Percentiles rank a stretch among this genome's conserved stretches.
Evolutionary conservation across 2,329 filamentous ascomycete genomes (phyloP).

Genomic region (Aureobasidium sp.): DNA sequence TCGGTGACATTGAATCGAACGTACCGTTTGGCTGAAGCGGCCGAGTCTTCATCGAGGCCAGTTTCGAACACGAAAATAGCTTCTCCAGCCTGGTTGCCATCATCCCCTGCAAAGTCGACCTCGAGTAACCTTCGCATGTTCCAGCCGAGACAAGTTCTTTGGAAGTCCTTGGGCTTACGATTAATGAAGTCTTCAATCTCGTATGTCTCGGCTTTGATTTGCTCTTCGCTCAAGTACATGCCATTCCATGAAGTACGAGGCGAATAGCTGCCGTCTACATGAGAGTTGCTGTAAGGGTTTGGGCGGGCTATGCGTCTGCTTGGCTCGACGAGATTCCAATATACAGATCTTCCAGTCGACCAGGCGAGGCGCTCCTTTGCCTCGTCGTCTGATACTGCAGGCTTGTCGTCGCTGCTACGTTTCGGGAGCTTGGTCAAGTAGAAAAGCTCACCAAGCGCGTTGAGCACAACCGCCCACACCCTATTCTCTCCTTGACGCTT

Average conservation of each 20-base stretch:
- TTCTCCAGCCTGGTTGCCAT: conserved; percentile 69
- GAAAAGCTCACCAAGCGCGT: conserved; percentile 85
- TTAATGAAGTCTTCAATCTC: conserved; percentile 72
- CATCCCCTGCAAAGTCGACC: conserved; percentile 81
- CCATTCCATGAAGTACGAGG: conserved; percentile 68
- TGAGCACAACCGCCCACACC: conserved; percentile 87
- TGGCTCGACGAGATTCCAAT: conserved; percentile 72
- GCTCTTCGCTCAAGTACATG: conserved; percentile 61
- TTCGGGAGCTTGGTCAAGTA: conserved; percentile 67
- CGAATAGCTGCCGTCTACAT: conserved; percentile 63
- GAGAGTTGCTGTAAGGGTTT: conserved; percentile 63
- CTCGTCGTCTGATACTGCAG: conserved; percentile 35
- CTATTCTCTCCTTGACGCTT: conserved; percentile 61
- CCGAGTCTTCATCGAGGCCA: conserved; percentile 53
- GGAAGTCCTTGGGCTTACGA: conserved; percentile 69
- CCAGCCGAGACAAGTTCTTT: conserved; percentile 72
- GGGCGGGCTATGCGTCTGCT: conserved; percentile 63
- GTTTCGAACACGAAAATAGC: conserved; percentile 64
- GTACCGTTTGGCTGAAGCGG: conserved; percentile 47
- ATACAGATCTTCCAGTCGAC: conserved; percentile 67
- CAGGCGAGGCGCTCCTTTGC: conserved; percentile 59
- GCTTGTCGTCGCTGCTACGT: conserved; percentile 32
- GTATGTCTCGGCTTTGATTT: conserved; percentile 65
- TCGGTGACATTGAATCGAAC: conserved; percentile 42
- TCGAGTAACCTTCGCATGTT: conserved; percentile 81